Base-by-base conservation (phyloP, 2,329 filamentous ascomycete species). In the Chaetomium olivaceum region DNA sequence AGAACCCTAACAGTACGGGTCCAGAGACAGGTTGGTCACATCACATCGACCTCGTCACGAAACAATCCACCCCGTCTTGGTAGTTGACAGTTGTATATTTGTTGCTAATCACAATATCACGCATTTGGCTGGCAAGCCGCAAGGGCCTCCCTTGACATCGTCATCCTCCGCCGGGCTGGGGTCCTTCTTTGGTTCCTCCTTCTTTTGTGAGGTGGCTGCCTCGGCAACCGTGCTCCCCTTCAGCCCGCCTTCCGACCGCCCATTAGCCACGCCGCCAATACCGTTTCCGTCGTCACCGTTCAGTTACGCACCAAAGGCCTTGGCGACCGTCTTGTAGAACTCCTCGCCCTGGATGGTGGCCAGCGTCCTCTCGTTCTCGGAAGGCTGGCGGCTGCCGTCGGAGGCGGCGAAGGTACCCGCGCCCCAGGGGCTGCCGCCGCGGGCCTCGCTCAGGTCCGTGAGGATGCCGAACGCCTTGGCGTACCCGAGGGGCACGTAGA, bases 401-500 rank as follows among this genome's bases (percentile, higher is more conserved):
- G 76, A 83, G 68, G 77, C 87, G 69, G 93, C 84, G 73, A 97
- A 96, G 70, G 94, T 97, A 76, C 95, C 95, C 39, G 94, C 93
- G 74, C 94, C 95, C 95, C 95, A 99, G 48, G 95, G 85, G 67
- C 85, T 88, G 68, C 95, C 95, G 75, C 95, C 95, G 77, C 91
- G 91, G 69, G 95, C 84, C 83, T 97, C 93, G 33, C 76, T 76
- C 43, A 97, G 78, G 80, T 93, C 89, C 70, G 88, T 77, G 70
- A 97, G 80, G 69, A 87, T 80, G 67, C 76, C 76, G 76, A 97
- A 97, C 58, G 87, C 81, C 74, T 89, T 91, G 80, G 91, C 89
- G 84, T 96, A 98, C 63, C 95, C 95, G 62, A 98, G 85, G 58
- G 95, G 95, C n/a, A 98, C 93, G 78, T 90, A 98, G 83, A 95